Evolutionary conservation across 495 filamentous ascomycete species (phyloP).

Genomic region (Talaromyces adpressus): DNA sequence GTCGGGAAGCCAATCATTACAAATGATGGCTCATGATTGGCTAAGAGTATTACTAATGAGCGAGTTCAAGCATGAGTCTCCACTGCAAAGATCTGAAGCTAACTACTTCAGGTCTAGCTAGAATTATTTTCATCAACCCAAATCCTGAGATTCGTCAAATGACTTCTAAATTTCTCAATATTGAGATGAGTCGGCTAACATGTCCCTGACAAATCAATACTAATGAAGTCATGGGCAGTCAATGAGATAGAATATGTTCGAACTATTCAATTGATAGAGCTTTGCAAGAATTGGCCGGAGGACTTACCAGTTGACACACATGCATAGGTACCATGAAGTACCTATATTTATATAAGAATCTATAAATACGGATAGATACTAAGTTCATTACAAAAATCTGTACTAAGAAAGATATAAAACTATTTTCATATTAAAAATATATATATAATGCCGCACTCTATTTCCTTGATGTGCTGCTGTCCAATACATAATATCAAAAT

Average conservation of each 20-base stretch:
- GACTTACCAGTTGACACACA: neutral
- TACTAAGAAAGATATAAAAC: too few species aligned
- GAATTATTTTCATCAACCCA: neutral
- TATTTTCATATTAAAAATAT: too few species aligned
- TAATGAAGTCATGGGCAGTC: neutral
- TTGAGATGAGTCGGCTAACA: too few species aligned
- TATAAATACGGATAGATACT: too few species aligned
- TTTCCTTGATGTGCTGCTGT: neutral
- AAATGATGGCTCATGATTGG: neutral
- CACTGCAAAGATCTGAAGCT: neutral
- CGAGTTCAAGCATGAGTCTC: neutral
- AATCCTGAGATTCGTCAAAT: neutral
- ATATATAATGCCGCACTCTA: neutral
- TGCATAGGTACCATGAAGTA: too few species aligned
- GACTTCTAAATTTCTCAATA: neutral
- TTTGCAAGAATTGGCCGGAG: neutral
- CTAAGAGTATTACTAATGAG: neutral
- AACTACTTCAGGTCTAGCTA: neutral
- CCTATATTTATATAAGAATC: too few species aligned
- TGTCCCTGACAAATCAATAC: neutral
- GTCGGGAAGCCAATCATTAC: neutral
- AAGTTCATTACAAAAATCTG: too few species aligned
- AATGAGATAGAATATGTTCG: neutral
- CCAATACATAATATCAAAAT: neutral
- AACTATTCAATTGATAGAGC: too few species aligned